Percentiles rank a stretch among this genome's conserved stretches.
These are phyloP conservation scores for Nelumbo lutea DNA, from an alignment of 164 flowering plant genomes.

Conservation along the genomic window DNA sequence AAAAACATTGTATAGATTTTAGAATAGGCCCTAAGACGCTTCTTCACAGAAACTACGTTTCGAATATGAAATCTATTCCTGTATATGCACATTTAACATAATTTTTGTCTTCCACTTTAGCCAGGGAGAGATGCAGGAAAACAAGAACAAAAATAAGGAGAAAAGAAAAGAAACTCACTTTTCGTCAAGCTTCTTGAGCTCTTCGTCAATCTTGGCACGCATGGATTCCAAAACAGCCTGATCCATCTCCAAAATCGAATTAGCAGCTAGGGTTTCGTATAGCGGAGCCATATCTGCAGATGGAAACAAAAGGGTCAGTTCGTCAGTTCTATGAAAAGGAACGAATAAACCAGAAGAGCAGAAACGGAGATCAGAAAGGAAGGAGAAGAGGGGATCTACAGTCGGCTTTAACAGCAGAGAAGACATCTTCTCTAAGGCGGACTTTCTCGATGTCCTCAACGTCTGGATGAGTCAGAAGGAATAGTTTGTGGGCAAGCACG, in stretches of 20 bases:
- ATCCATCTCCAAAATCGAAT: constrained; percentile 60
- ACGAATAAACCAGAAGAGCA: not conserved
- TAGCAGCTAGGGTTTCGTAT: constrained; percentile 58
- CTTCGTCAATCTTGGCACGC: constrained; percentile 70
- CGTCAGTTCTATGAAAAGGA: not conserved
- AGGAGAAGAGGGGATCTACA: constrained; percentile 32
- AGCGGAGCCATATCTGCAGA: constrained; percentile 73
- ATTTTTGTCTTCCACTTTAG: not conserved
- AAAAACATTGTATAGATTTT: not conserved
- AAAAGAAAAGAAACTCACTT: constrained; percentile 48
- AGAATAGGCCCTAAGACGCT: not conserved
- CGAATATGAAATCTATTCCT: not conserved
- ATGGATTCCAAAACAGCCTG: constrained; percentile 60
- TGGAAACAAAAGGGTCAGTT: not conserved
- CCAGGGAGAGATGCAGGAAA: not conserved
- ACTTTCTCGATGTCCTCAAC: constrained; percentile 86
- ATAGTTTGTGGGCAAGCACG: constrained; percentile 63
- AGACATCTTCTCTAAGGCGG: constrained; percentile 70
- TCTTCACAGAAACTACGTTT: not conserved
- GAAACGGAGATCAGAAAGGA: not conserved
- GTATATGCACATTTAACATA: not conserved
- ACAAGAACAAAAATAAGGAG: not conserved
- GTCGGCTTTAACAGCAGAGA: constrained; percentile 45
- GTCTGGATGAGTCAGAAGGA: constrained; percentile 76
- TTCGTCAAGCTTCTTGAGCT: constrained; percentile 81